Conservation (phyloP, 768 basidiomycete species). For the Boletus reticuloceps region DNA sequence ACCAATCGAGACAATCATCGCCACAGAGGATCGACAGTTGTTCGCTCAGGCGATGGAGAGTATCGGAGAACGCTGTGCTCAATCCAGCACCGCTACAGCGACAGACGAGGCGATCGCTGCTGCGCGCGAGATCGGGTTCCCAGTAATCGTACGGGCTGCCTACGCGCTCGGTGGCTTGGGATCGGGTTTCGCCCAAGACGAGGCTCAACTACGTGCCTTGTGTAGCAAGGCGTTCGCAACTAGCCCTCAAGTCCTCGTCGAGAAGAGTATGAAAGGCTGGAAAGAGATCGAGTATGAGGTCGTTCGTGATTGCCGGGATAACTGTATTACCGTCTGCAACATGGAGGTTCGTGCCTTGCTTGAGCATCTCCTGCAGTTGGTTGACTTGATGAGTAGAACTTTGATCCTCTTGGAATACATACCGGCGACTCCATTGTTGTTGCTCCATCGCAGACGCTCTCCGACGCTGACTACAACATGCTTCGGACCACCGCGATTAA, state of each 20-base stretch:
- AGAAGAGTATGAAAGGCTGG: constrained; percentile 99
- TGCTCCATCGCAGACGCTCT: constrained; percentile 96
- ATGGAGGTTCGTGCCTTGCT: constrained; percentile 82
- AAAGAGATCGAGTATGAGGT: constrained; percentile 99
- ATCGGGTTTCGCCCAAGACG: constrained; percentile 94
- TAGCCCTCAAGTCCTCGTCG: constrained; percentile 96
- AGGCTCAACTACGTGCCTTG: constrained; percentile 81
- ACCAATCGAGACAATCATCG: constrained; percentile 95
- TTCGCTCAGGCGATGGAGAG: constrained; percentile 93
- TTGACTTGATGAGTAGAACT: constrained; percentile 62
- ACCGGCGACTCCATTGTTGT: constrained; percentile 99
- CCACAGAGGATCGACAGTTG: constrained; percentile 92
- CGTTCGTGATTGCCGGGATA: constrained; percentile 94
- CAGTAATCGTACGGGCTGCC: constrained; percentile 95
- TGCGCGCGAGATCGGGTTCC: constrained; percentile 84
- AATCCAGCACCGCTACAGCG: constrained; percentile 85
- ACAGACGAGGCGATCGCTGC: constrained; percentile 80
- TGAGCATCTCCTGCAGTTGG: background rate
- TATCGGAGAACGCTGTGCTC: constrained; percentile 94
- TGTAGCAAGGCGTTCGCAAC: constrained; percentile 97
- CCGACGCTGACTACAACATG: constrained; percentile 99
- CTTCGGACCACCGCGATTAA: constrained; percentile 97
- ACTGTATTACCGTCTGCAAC: constrained; percentile 99
- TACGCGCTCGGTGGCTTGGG: constrained; percentile 96
- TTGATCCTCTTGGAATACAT: constrained; percentile 97